phyloP scores from a whole-genome alignment of 495 filamentous ascomycete genomes.

The Tuber calosporum region DNA sequence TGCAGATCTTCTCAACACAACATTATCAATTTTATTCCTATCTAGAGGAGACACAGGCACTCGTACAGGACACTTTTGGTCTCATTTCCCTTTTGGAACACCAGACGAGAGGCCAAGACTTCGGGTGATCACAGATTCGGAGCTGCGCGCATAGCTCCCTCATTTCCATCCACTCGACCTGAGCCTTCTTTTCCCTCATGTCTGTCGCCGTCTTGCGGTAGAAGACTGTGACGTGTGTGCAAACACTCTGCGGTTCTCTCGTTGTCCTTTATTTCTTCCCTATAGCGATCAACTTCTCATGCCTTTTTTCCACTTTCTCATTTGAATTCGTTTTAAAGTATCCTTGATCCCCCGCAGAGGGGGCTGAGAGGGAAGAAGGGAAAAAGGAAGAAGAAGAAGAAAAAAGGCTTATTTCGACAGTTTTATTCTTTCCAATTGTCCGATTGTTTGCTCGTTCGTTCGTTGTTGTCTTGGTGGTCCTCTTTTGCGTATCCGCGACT shows the following conservation, averaged over 20 bases:
- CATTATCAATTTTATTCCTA: too few relatives aligned
- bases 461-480: neutral
- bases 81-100: neutral
- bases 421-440: neutral
- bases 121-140: neutral
- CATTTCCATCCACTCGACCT: neutral
- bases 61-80: neutral
- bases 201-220: neutral
- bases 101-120: neutral
- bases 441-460: neutral
- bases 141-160: neutral
- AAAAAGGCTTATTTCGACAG: neutral
- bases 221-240: neutral
- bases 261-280: neutral
- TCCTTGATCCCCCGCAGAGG: slow-evolving; percentile 3
- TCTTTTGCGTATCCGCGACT: neutral
- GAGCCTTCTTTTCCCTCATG: neutral
- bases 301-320: neutral
- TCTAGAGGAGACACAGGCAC: too few relatives aligned
- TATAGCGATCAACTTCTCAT: neutral
- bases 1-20: neutral
- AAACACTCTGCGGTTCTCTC: neutral
- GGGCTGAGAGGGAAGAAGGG: neutral
- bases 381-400: neutral
- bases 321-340: neutral